A percentile compares a stretch with the other conserved stretches of the same genome.
These are phyloP conservation scores for Gaeumannomyces sp. DNA, from an alignment of 2,329 filamentous ascomycete genomes.

Conservation along the genomic window DNA sequence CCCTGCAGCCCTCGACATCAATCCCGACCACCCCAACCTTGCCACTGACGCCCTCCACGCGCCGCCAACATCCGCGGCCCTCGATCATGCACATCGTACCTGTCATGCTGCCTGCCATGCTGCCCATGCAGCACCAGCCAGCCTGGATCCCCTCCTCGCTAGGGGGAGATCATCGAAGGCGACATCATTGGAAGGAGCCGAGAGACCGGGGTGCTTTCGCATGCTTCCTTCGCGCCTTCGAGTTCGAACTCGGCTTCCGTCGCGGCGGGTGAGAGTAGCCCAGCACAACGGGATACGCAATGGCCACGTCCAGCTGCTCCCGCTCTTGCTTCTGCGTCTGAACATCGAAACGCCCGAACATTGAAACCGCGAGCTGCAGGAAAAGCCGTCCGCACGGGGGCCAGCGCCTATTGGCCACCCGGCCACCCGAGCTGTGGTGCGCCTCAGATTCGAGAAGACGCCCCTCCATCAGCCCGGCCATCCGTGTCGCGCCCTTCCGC, in stretches of 20 bases:
- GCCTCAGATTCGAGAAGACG: background rate
- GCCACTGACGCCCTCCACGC: background rate
- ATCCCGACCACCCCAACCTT: background rate
- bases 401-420: background rate
- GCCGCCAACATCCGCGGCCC: no score
- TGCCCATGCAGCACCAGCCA: no score
- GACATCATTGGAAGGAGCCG: background rate
- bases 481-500: background rate
- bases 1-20: background rate
- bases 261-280: background rate
- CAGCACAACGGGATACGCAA: background rate
- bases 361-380: no score
- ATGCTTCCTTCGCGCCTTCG: background rate
- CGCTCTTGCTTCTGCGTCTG: background rate
- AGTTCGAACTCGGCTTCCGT: background rate
- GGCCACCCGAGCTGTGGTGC: background rate
- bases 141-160: background rate
- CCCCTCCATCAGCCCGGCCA: background rate
- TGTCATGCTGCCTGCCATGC: background rate
- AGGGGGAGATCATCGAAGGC: background rate
- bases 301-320: no score
- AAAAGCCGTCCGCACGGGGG: no score
- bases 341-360: background rate
- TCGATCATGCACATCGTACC: background rate
- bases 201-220: background rate